Conservation (phyloP, 768 basidiomycete species). For the Suillus sp. region DNA sequence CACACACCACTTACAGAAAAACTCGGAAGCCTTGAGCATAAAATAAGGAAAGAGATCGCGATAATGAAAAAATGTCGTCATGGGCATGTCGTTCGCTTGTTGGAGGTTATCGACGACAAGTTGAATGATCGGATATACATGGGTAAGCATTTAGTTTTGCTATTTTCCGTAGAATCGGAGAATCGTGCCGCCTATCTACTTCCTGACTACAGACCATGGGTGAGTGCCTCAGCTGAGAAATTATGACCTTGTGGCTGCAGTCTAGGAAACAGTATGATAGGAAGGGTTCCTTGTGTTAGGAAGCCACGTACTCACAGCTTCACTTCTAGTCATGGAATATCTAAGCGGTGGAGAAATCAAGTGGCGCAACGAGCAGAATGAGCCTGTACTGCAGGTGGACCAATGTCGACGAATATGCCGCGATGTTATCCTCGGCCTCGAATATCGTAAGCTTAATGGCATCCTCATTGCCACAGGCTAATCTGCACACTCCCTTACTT, state of each 20-base stretch:
- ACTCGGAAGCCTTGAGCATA: slow-evolving; percentile 72
- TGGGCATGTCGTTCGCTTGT: slow-evolving; percentile 84
- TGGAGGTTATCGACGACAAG: slow-evolving; percentile 94
- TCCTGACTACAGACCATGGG: slow-evolving; percentile 29
- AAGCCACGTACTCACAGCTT: slow-evolving; percentile 23
- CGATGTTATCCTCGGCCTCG: slow-evolving; percentile 91
- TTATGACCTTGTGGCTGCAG: slow-evolving; percentile 35
- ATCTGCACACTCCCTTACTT: background rate
- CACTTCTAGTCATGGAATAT: slow-evolving; percentile 85
- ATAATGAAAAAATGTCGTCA: slow-evolving; percentile 98
- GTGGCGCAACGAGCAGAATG: slow-evolving; percentile 68
- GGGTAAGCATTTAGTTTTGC: slow-evolving; percentile 57
- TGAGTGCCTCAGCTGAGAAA: slow-evolving; percentile 34
- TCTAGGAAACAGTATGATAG: slow-evolving; percentile 35
- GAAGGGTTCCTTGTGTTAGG: slow-evolving; percentile 19
- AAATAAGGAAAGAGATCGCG: slow-evolving; percentile 92
- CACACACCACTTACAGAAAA: slow-evolving; percentile 66
- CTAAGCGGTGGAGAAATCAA: slow-evolving; percentile 93
- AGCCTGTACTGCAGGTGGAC: slow-evolving; percentile 78
- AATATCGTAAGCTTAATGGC: slow-evolving; percentile 75
- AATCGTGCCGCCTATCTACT: slow-evolving; percentile 24
- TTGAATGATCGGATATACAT: slow-evolving; percentile 89
- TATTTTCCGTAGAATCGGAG: slow-evolving; percentile 18
- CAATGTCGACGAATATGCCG: slow-evolving; percentile 88
- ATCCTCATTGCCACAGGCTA: slow-evolving; percentile 3